A percentile compares a stretch with the other conserved stretches of the same genome.
These are phyloP conservation scores for Theileria luwenshuni DNA, from an alignment of 169 alveolate species.

Conservation along the genomic window DNA sequence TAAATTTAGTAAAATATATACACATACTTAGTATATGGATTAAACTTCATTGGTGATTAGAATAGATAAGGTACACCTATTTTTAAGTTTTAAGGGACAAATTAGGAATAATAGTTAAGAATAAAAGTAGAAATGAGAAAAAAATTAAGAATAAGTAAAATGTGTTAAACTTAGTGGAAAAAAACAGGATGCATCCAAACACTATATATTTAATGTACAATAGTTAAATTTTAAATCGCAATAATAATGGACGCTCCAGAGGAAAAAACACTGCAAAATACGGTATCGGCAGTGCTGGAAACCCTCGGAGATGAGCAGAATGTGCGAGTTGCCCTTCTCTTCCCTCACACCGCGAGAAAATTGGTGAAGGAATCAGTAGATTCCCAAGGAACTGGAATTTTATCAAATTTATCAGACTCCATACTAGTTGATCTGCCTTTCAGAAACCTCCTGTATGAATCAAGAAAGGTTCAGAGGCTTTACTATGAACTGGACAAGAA, in stretches of 20 bases:
- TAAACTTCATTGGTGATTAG: neutral
- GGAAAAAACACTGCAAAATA: neutral
- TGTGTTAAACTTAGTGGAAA: neutral
- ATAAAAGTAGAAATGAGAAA: neutral
- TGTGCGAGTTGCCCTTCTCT: conserved; percentile 50
- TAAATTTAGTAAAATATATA: neutral
- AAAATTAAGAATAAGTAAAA: too few species aligned
- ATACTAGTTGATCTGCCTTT: conserved; percentile 58
- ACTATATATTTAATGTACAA: neutral
- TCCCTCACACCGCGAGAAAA: conserved; percentile 57
- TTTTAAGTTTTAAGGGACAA: too few species aligned
- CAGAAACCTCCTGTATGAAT: conserved; percentile 57
- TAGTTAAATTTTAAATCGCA: conserved; percentile 2
- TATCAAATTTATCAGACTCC: conserved; percentile 24
- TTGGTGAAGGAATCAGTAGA: conserved; percentile 40
- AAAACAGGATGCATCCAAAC: neutral
- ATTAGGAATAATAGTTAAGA: neutral
- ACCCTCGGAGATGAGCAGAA: conserved; percentile 48
- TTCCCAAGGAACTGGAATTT: conserved; percentile 29
- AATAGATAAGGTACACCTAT: too few species aligned
- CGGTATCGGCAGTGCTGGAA: conserved; percentile 58
- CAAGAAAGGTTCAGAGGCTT: conserved; percentile 56
- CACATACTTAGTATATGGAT: neutral
- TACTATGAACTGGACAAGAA: conserved; percentile 54
- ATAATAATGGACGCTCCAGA: neutral